Evolutionary conservation across 371 early-diverging fungal species (phyloP).

Genomic region (Mortierella sp.): DNA sequence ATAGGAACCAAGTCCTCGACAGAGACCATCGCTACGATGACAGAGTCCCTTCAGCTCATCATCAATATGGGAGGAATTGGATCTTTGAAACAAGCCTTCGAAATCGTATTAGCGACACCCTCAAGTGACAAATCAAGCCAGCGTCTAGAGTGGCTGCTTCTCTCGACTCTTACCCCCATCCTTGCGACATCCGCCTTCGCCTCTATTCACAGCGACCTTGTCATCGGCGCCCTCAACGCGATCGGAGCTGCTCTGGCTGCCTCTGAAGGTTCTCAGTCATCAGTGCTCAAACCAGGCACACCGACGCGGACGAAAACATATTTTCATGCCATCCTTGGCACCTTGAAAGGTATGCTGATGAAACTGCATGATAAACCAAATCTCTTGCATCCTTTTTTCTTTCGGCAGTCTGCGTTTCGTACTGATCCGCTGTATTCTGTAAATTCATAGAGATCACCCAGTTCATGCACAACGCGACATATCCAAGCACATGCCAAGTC

Average conservation of each 20-base stretch:
- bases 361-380: not conserved
- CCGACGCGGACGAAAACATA: constrained; percentile 22
- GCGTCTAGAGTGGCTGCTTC: constrained; percentile 35
- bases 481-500: constrained; percentile 27
- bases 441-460: constrained; percentile 20
- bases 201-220: constrained; percentile 22
- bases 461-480: constrained; percentile 17
- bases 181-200: constrained; percentile 28
- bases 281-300: not conserved
- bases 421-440: not conserved
- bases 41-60: constrained; percentile 27
- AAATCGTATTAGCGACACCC: constrained; percentile 14
- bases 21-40: constrained; percentile 14
- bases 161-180: constrained; percentile 26
- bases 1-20: constrained; percentile 17
- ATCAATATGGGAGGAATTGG: constrained; percentile 23
- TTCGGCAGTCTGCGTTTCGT: not conserved
- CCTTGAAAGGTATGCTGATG: constrained; percentile 24
- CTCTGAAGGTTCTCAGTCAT: constrained; percentile 20
- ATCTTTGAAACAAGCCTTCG: constrained; percentile 26
- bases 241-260: constrained; percentile 17
- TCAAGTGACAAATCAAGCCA: constrained; percentile 36
- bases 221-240: constrained; percentile 16
- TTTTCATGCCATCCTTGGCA: constrained; percentile 20
- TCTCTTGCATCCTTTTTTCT: no score